Evolutionary conservation across 768 basidiomycete species (phyloP), one percentile per base, ranked within the genome.

Genomic region (Mycena albidolilacea): DNA sequence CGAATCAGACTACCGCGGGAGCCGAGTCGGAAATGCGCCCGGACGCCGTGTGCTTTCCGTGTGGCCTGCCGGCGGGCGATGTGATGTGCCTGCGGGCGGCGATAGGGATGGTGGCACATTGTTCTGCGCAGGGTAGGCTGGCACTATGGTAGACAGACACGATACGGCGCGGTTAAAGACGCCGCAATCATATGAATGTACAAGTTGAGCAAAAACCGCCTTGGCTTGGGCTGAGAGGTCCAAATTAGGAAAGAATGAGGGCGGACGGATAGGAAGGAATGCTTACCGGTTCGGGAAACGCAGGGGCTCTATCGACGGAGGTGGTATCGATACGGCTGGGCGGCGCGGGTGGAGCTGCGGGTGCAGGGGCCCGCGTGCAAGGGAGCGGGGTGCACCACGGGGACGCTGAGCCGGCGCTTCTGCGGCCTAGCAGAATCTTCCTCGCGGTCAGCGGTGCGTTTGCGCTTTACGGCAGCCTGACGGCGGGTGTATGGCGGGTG

Each of bases 401-500:
- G 68, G 50, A 43, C 69, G 14, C 38, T 70, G n/a, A 68, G 38
- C 9, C 69, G 71, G 63, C 77, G 73, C 67, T 78, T 78, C 69
- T 75, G 77, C 6, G 66, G 69, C 43, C 67, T 73, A 4, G 38
- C 63, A 38, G 63, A 44, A 19, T 75, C 74, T 46, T 76, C 73
- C 50, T 75, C 70, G 38, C 77, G 75, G 67, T 80, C 73, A 64
- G 67, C 71, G 37, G 78, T 73, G 43, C 89, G 89, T 76, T 90
- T 91, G 60, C 91, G 89, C 76, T 91, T 92, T 17, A 73, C 41
- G 0, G 67, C 59, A 12, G 75, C 66, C 19, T 70, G 44, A 10
- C 69, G 70, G 7, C 73, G 65, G 11, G 78, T 90, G 84, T 92
- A 92, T 0, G 92, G 92, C 8, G 92, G 90, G 74, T 89, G 89